phyloP scores from a whole-genome alignment of 345 rosid genomes.

The Mercurialis annua region DNA sequence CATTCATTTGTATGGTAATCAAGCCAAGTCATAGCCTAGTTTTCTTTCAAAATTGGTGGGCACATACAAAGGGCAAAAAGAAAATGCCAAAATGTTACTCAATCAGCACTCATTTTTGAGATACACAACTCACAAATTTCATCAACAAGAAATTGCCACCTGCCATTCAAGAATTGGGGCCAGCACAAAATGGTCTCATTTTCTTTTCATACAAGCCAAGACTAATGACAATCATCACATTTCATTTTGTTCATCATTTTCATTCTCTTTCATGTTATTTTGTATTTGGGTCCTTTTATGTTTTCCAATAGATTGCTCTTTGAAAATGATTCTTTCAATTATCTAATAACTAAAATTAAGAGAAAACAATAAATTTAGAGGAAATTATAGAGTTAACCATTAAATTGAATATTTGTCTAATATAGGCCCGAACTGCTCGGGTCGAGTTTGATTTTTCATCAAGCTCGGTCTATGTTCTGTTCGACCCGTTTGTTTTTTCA shows the following conservation, averaged over 20 bases:
- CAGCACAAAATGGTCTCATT: not conserved
- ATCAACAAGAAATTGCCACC: conserved; percentile 2
- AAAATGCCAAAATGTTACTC: not conserved
- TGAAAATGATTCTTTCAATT: too few species aligned
- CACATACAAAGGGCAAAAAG: not conserved
- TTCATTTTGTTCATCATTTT: not conserved
- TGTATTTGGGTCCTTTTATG: not conserved
- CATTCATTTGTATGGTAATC: not conserved
- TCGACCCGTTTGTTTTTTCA: too few species aligned
- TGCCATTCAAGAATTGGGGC: not conserved
- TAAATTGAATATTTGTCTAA: too few species aligned
- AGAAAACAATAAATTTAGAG: too few species aligned
- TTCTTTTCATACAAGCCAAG: not conserved
- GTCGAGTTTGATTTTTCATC: too few species aligned
- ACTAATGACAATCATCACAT: not conserved
- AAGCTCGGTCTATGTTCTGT: too few species aligned
- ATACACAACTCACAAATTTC: not conserved
- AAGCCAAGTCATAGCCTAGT: conserved; percentile 17
- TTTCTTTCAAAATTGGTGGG: conserved; percentile 12
- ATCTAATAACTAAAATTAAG: too few species aligned
- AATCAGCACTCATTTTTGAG: not conserved
- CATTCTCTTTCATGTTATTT: not conserved
- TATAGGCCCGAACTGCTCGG: too few species aligned
- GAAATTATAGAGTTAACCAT: too few species aligned
- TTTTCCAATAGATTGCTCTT: not conserved